Percentiles rank a stretch among this genome's conserved stretches.
These are phyloP conservation scores for Wallacemonas sp. DNA, from an alignment of 208 protist species.

Conservation along the genomic window DNA sequence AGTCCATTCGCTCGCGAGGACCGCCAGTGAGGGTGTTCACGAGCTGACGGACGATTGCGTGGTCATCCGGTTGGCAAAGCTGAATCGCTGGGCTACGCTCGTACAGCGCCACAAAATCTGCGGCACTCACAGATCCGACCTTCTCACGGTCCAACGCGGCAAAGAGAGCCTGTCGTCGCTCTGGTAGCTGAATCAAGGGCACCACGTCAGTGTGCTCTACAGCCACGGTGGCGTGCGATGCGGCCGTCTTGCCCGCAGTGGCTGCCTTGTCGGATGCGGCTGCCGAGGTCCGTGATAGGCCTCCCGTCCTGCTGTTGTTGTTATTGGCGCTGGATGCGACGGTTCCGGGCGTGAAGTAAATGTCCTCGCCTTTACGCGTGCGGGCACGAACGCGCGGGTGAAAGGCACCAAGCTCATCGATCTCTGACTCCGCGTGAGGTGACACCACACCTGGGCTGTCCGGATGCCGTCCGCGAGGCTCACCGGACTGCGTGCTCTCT, in stretches of 20 bases:
- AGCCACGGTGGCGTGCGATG: background rate
- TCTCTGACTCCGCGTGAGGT: no score
- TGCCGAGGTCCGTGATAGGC: no score
- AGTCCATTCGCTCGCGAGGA: background rate
- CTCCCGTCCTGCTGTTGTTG: no score
- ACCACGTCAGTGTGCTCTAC: slow-evolving; percentile 29
- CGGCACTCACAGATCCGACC: slow-evolving; percentile 12
- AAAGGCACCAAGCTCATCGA: background rate
- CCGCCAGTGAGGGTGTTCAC: background rate
- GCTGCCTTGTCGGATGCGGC: background rate
- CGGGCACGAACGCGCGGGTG: background rate
- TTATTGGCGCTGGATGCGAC: background rate
- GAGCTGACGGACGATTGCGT: background rate
- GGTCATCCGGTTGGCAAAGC: slow-evolving; percentile 20
- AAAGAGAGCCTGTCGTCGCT: slow-evolving; percentile 37
- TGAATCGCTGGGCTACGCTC: slow-evolving; percentile 33
- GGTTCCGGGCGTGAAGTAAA: background rate
- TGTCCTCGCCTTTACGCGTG: background rate
- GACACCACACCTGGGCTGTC: no score
- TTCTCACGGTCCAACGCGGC: slow-evolving; percentile 16
- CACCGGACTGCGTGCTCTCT: no score
- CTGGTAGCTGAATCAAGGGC: slow-evolving; percentile 18
- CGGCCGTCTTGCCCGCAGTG: background rate
- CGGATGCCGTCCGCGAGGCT: no score
- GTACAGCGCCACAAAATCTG: slow-evolving; percentile 28